phyloP scores from a whole-genome alignment of 768 basidiomycete genomes.

The Suillus hirtellus region DNA sequence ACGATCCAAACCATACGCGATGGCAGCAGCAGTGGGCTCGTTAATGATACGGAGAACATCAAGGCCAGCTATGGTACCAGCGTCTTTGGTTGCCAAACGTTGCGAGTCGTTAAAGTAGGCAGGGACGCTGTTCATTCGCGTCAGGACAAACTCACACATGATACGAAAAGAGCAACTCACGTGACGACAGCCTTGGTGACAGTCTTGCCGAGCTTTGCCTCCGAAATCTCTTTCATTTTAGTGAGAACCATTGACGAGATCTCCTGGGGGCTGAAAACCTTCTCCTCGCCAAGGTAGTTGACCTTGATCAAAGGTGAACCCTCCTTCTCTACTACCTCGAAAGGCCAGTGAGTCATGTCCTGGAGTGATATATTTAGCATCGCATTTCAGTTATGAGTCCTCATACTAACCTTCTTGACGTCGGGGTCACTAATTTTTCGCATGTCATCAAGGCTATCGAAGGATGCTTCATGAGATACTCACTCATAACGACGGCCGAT shows the following conservation, averaged over 20 bases:
- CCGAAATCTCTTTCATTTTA: slow-evolving; percentile 99
- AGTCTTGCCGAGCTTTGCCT: slow-evolving; percentile 97
- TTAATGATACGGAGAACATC: slow-evolving; percentile 99
- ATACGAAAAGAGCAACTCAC: slow-evolving; percentile 49
- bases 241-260: slow-evolving; percentile 99
- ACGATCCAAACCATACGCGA: slow-evolving; percentile 97
- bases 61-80: slow-evolving; percentile 95
- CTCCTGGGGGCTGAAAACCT: slow-evolving; percentile 97
- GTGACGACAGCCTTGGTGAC: slow-evolving; percentile 99
- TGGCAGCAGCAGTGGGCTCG: slow-evolving; percentile 99
- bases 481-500: slow-evolving; percentile 97
- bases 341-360: slow-evolving; percentile 98
- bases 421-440: slow-evolving; percentile 72
- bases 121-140: slow-evolving; percentile 61
- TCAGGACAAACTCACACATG: slow-evolving; percentile 8
- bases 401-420: slow-evolving; percentile 70
- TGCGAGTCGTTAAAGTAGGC: slow-evolving; percentile 99
- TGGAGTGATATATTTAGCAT: slow-evolving; percentile 32
- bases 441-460: slow-evolving; percentile 5
- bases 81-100: slow-evolving; percentile 98
- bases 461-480: slow-evolving; percentile 29
- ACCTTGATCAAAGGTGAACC: slow-evolving; percentile 97
- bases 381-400: neutral
- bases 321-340: slow-evolving; percentile 94
- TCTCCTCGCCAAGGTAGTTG: slow-evolving; percentile 91